A percentile compares a stretch with the other conserved stretches of the same genome.
Conservation (phyloP, 2,329 filamentous ascomycete genomes). For the Periglandula ipomoeae region DNA sequence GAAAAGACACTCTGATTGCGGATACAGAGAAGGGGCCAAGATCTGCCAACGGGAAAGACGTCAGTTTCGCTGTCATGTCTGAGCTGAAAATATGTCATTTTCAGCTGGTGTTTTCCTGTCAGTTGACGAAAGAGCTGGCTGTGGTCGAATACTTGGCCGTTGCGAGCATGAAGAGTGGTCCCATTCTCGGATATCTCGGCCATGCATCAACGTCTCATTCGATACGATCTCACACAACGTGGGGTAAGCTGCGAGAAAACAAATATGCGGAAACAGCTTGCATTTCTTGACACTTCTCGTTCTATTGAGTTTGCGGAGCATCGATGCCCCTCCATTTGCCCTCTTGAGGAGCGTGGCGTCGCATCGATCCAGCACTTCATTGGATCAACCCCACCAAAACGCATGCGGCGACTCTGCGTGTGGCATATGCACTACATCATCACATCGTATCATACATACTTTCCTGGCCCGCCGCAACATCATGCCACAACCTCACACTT, state of each 20-base stretch:
- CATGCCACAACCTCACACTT: neutral
- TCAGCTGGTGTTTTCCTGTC: no score
- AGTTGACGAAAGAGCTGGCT: no score
- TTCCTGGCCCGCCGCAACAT: neutral
- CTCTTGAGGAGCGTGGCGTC: constrained; percentile 1
- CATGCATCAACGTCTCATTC: neutral
- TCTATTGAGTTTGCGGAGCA: neutral
- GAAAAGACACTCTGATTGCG: no score
- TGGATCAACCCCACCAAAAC: constrained; percentile 1
- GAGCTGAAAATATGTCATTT: no score
- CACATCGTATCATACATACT: neutral
- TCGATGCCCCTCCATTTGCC: neutral
- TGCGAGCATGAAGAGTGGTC: neutral
- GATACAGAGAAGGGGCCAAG: no score
- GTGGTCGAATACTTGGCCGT: no score
- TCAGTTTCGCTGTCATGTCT: no score
- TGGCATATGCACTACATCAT: constrained; percentile 4
- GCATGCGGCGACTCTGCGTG: neutral
- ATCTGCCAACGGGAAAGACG: no score
- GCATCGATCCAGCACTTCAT: neutral
- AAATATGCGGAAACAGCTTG: no score
- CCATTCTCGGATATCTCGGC: neutral
- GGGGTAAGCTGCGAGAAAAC: no score
- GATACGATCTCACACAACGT: neutral
- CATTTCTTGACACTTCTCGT: no score